Conservation (phyloP, 2,329 filamentous ascomycete species). For the Aspergillus tamarii region DNA sequence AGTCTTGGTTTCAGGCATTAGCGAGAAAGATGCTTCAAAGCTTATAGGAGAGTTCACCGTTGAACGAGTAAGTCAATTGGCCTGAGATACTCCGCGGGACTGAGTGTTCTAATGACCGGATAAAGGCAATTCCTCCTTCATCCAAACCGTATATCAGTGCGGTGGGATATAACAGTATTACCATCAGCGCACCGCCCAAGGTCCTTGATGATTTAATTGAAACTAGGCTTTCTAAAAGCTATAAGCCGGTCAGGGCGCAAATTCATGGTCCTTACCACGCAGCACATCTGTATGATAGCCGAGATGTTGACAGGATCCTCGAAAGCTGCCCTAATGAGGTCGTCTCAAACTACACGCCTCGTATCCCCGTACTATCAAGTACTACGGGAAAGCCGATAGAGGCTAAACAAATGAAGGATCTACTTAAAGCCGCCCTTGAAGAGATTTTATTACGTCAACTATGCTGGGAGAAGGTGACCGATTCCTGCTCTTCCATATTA, state of each 20-base stretch:
- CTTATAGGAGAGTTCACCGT: conserved; percentile 29
- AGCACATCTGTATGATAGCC: conserved; percentile 55
- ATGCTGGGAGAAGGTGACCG: conserved; percentile 47
- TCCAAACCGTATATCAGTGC: conserved; percentile 62
- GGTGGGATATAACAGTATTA: conserved; percentile 61
- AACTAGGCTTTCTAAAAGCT: conserved; percentile 51
- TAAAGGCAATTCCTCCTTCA: conserved; percentile 51
- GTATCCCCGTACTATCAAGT: conserved; percentile 36
- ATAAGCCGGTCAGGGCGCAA: conserved; percentile 56
- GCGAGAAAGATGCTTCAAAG: conserved; percentile 32
- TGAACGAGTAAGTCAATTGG: conserved; percentile 28
- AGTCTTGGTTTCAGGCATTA: conserved; percentile 43
- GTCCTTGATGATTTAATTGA: conserved; percentile 58
- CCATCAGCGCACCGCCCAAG: conserved; percentile 61
- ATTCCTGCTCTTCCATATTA: conserved; percentile 32
- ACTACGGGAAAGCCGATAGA: conserved; percentile 38
- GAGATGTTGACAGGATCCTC: conserved; percentile 57
- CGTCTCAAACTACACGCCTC: conserved; percentile 31
- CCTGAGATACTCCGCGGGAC: neutral
- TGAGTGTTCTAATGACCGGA: neutral
- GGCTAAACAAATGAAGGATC: conserved; percentile 33
- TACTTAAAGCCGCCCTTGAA: conserved; percentile 38
- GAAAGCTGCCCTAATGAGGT: conserved; percentile 35
- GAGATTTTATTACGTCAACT: conserved; percentile 44
- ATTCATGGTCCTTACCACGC: conserved; percentile 65